These are phyloP conservation scores for Panicum miliaceum DNA, from an alignment of 176 grass and related monocot genomes.

Conservation along the genomic window DNA sequence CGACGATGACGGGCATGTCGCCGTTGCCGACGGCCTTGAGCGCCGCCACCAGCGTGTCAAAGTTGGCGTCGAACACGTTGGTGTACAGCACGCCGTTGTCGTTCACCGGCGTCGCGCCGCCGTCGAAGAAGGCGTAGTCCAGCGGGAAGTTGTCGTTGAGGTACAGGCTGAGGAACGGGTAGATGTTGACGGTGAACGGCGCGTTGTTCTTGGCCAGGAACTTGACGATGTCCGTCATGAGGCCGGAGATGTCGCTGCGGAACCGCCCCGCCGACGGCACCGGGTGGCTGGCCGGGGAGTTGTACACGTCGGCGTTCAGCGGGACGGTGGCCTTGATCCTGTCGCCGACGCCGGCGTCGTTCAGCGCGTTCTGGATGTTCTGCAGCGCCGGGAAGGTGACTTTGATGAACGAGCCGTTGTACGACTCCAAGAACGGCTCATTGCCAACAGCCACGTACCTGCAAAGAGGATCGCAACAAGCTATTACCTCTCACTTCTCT, in stretches of 20 bases:
- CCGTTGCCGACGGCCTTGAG: conserved; percentile 48
- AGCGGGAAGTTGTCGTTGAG: conserved; percentile 68
- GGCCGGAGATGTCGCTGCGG: conserved; percentile 43
- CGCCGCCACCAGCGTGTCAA: conserved; percentile 75
- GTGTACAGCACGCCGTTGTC: conserved; percentile 66
- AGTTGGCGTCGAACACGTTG: conserved; percentile 93
- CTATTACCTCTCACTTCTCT: neutral
- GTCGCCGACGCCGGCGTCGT: conserved; percentile 65
- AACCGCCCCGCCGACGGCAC: conserved; percentile 70
- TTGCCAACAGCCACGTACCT: conserved; percentile 76
- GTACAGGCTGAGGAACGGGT: conserved; percentile 88
- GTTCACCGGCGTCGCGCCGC: conserved; percentile 50
- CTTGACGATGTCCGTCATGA: conserved; percentile 72
- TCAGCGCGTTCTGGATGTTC: conserved; percentile 70
- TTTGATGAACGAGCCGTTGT: conserved; percentile 66
- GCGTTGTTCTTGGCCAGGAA: conserved; percentile 69
- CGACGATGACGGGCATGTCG: conserved; percentile 59
- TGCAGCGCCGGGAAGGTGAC: conserved; percentile 61
- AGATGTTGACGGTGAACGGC: conserved; percentile 90
- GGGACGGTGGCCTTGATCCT: conserved; percentile 70
- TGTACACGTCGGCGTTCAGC: conserved; percentile 76
- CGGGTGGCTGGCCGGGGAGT: conserved; percentile 12
- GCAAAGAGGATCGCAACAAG: conserved; percentile 24
- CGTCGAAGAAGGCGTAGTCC: conserved; percentile 85
- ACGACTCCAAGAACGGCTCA: conserved; percentile 64